A percentile compares a stretch with the other conserved stretches of the same genome.
Evolutionary conservation across 129 eudicot species (phyloP).

Genomic region (Chrysanthemum makinoi): DNA sequence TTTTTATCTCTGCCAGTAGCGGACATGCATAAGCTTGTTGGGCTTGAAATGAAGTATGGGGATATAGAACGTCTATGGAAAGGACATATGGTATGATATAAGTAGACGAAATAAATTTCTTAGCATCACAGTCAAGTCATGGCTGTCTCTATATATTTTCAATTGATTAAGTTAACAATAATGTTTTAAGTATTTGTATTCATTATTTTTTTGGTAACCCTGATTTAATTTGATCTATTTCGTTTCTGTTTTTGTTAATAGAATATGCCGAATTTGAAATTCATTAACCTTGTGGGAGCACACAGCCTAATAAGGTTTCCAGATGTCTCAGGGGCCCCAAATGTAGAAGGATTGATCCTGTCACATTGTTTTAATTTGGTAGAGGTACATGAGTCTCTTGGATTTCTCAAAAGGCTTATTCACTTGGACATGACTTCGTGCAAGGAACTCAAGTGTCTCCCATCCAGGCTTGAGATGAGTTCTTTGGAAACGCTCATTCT

Average conservation of each 20-base stretch:
- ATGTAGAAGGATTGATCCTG: background rate
- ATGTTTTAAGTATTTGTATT: background rate
- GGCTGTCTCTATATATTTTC: too few relatives aligned
- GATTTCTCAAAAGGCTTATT: background rate
- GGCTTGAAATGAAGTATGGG: background rate
- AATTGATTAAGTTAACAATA: too few relatives aligned
- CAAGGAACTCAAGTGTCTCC: background rate
- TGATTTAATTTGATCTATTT: too few relatives aligned
- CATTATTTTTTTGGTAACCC: too few relatives aligned
- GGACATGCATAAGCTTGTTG: background rate
- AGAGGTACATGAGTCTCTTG: background rate
- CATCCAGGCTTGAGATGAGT: background rate
- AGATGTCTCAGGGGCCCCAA: background rate
- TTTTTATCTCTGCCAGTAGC: background rate
- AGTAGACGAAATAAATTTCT: too few relatives aligned
- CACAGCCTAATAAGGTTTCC: background rate
- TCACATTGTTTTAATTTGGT: background rate
- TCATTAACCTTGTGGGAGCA: background rate
- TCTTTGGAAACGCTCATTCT: background rate
- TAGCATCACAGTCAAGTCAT: too few relatives aligned
- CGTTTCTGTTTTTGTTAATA: background rate
- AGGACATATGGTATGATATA: too few relatives aligned
- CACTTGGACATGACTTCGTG: background rate
- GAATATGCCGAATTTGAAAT: background rate
- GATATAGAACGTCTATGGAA: background rate